Percentiles rank a stretch among this genome's conserved stretches.
phyloP scores from a whole-genome alignment of 495 filamentous ascomycete genomes.

The Aspergillus baeticus region DNA sequence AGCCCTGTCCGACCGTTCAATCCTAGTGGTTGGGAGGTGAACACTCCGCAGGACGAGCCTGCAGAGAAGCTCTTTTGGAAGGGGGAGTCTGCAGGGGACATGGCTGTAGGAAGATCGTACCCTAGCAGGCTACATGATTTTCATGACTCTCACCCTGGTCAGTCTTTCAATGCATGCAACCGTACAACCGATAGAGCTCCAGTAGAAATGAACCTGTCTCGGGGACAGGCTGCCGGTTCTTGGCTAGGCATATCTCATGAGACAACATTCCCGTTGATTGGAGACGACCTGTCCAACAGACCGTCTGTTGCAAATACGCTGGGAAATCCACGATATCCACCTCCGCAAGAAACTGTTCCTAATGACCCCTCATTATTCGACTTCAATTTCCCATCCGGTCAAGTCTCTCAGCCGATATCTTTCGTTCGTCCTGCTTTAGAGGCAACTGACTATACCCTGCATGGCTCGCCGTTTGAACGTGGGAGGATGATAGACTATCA shows the following conservation, averaged over 20 bases:
- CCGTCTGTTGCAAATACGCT: slow-evolving; percentile 22
- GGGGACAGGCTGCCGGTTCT: slow-evolving; percentile 17
- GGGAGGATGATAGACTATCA: not conserved
- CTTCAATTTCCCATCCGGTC: slow-evolving; percentile 31
- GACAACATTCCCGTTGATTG: slow-evolving; percentile 14
- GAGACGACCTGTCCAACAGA: slow-evolving; percentile 18
- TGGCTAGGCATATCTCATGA: slow-evolving; percentile 26
- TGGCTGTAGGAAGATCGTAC: slow-evolving; percentile 21
- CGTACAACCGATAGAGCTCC: slow-evolving; percentile 19
- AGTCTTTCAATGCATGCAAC: slow-evolving; percentile 16
- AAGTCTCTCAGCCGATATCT: slow-evolving; percentile 36
- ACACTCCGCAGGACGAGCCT: slow-evolving; percentile 4
- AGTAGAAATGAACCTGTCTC: slow-evolving; percentile 25
- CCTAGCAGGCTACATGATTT: slow-evolving; percentile 29
- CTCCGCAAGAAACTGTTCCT: slow-evolving; percentile 25
- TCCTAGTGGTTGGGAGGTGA: slow-evolving; percentile 6
- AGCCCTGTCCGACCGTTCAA: slow-evolving; percentile 3
- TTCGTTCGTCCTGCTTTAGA: slow-evolving; percentile 35
- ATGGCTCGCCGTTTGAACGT: slow-evolving; percentile 8
- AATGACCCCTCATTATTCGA: slow-evolving; percentile 31
- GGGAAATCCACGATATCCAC: slow-evolving; percentile 24
- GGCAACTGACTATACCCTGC: slow-evolving; percentile 9
- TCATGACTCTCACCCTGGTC: slow-evolving; percentile 29
- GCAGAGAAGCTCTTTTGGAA: slow-evolving; percentile 19
- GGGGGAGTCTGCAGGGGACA: slow-evolving; percentile 10